A percentile compares a stretch with the other conserved stretches of the same genome.
Evolutionary conservation across 495 filamentous ascomycete species (phyloP).

Genomic region (Poronia punctata): DNA sequence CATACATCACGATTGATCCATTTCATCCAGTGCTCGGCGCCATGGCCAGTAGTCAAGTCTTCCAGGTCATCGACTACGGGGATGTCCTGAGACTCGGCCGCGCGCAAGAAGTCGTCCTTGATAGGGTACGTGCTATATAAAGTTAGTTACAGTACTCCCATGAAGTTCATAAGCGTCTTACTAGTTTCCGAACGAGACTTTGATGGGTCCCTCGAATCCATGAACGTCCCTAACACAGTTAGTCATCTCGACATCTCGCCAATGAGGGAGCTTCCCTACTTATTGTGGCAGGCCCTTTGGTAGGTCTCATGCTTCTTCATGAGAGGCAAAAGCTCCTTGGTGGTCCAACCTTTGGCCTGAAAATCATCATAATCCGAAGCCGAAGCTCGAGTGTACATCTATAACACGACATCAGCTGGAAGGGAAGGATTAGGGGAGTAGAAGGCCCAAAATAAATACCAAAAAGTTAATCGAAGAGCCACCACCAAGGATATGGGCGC

Average conservation of each 20-base stretch:
- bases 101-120: conserved; percentile 73
- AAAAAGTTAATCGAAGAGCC: conserved; percentile 81
- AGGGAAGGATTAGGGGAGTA: not conserved
- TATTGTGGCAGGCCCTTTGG: conserved; percentile 67
- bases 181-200: conserved; percentile 78
- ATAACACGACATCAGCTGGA: conserved; percentile 2
- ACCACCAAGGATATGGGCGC: conserved; percentile 70
- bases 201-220: conserved; percentile 76
- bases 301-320: conserved; percentile 86
- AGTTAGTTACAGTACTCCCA: not conserved
- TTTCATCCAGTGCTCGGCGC: conserved; percentile 55
- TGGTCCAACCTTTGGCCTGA: conserved; percentile 72
- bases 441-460: conserved; percentile 32
- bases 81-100: conserved; percentile 70
- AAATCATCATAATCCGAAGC: conserved; percentile 83
- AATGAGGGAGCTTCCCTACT: conserved; percentile 16
- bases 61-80: conserved; percentile 64
- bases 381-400: conserved; percentile 83
- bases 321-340: conserved; percentile 68
- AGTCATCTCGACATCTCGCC: not conserved
- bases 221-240: conserved; percentile 50
- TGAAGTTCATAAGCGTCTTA: conserved; percentile 10
- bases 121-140: conserved; percentile 50
- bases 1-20: conserved; percentile 62
- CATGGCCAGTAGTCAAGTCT: conserved; percentile 57